Base-by-base conservation (phyloP, 768 basidiomycete species). In the Phylloporus rhodoxanthus region DNA sequence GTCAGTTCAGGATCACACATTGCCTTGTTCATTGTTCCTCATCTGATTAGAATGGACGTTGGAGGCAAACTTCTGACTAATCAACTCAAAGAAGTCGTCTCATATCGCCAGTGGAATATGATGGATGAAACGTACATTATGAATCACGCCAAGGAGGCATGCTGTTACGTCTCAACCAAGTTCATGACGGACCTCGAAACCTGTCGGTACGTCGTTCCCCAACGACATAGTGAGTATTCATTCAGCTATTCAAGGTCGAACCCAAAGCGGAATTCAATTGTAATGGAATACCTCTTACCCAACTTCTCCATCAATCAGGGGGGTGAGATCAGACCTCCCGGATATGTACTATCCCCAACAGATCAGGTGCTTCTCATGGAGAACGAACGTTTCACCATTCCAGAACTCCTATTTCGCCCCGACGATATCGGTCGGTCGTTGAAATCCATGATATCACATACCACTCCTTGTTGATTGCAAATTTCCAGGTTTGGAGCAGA, bases 31-130 rank as follows among this genome's bases (percentile, higher is more conserved):
- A 44, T 45, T 46, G 47, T 49, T 25, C 50, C 60, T 51, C 39
- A 57, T 54, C 50, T 52, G 51, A 30, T 45, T 66, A 95, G 94
- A 62, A 81, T 98, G 67, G 92, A 96, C 62, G 84, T 96, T 15
- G 94, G 95, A 45, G 95, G 94, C 41, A 96, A 98, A 70, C 77
- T 98, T 9, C 68, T 98, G 50, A 97, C 94, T 21, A 97, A 98
- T 68, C 89, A 95, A 45, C 78, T 98, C 20, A 96, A 96, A 63
- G 90, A 94, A 62, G 76, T 94, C 39, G 81, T 94, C 5, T 95
- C 92, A 11, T 97, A 88, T 66, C 84, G 95, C 38, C 94, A 97
- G 63, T 97, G 91, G 89, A 91, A 97, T 67, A 91, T 97, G 89
- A 93, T 94, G 84, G 92, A 96, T 61, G 87, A 97, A 66, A 94